A percentile compares a stretch with the other conserved stretches of the same genome.
These are phyloP conservation scores for Senna tora DNA, from an alignment of 306 rosid species.

Conservation along the genomic window DNA sequence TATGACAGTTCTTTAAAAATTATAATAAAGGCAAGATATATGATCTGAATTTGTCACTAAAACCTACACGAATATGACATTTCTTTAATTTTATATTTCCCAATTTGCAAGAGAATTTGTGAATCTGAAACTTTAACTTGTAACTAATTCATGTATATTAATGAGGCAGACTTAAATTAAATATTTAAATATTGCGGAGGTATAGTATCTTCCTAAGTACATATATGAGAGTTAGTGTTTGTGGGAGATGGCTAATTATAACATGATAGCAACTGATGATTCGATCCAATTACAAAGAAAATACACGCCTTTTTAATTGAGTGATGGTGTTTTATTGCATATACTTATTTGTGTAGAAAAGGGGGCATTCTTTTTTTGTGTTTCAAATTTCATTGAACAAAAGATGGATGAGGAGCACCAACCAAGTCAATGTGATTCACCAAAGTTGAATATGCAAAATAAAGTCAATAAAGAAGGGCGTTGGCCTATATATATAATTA, in stretches of 20 bases:
- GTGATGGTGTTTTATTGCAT: neutral
- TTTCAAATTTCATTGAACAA: neutral
- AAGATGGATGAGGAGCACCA: neutral
- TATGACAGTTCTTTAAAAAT: too few relatives aligned
- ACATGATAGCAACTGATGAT: constrained; percentile 38
- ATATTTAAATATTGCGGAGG: too few relatives aligned
- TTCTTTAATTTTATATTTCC: constrained; percentile 16
- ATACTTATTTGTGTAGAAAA: constrained; percentile 31
- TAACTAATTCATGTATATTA: neutral
- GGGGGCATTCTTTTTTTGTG: constrained; percentile 18
- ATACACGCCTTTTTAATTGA: constrained; percentile 9
- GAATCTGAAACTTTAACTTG: neutral
- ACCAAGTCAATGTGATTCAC: constrained; percentile 42
- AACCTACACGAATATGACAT: constrained; percentile 17
- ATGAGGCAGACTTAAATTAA: too few relatives aligned
- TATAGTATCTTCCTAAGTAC: too few relatives aligned
- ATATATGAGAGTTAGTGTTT: too few relatives aligned
- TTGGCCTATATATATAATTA: constrained; percentile 24
- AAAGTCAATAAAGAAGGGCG: constrained; percentile 44
- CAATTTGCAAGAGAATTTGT: neutral
- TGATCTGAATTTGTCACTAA: constrained; percentile 28
- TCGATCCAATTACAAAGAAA: constrained; percentile 26
- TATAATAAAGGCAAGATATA: neutral
- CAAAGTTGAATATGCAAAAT: constrained; percentile 44
- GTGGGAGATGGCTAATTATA: too few relatives aligned